Conservation (phyloP, 2,329 filamentous ascomycete species). For the Emericellopsis atlantica region DNA sequence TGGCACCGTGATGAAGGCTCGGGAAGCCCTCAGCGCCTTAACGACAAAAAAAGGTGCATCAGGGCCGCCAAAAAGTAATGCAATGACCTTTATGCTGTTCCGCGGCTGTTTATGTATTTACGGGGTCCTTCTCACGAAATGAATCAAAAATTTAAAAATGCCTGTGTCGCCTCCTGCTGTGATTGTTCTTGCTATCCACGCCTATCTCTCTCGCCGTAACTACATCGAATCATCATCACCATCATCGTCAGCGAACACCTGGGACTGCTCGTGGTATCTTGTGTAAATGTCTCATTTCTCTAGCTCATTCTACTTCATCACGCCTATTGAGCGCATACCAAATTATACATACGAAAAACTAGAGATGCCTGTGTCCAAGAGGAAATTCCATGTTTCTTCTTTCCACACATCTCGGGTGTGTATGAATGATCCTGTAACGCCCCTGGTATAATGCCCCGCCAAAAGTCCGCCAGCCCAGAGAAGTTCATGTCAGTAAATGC, state of each 20-base stretch:
- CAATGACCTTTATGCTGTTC: slow-evolving; percentile 21
- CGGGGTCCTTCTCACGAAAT: slow-evolving; percentile 20
- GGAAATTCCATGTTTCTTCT: neutral
- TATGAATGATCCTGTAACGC: neutral
- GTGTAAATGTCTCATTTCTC: neutral
- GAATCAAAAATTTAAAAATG: slow-evolving; percentile 5
- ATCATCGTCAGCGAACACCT: too few relatives aligned
- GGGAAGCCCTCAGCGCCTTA: slow-evolving; percentile 23
- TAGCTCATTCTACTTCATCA: neutral
- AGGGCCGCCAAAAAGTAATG: slow-evolving; percentile 29
- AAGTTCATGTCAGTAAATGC: neutral
- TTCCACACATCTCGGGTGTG: neutral
- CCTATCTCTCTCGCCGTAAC: neutral
- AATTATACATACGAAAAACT: neutral
- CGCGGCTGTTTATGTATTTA: slow-evolving; percentile 19
- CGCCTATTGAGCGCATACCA: neutral
- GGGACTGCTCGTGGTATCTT: neutral
- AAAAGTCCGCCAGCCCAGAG: neutral
- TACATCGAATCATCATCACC: too few relatives aligned
- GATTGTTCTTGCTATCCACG: neutral
- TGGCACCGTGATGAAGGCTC: slow-evolving; percentile 18
- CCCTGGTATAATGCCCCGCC: slow-evolving; percentile 2
- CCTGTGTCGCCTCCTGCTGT: too few relatives aligned
- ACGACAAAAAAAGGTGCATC: slow-evolving; percentile 17
- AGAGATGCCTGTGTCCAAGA: neutral